Percentiles rank a stretch among this genome's conserved stretches.
Evolutionary conservation across 192 early-diverging fungal species (phyloP).

Genomic region (Geranomyces variabilis): DNA sequence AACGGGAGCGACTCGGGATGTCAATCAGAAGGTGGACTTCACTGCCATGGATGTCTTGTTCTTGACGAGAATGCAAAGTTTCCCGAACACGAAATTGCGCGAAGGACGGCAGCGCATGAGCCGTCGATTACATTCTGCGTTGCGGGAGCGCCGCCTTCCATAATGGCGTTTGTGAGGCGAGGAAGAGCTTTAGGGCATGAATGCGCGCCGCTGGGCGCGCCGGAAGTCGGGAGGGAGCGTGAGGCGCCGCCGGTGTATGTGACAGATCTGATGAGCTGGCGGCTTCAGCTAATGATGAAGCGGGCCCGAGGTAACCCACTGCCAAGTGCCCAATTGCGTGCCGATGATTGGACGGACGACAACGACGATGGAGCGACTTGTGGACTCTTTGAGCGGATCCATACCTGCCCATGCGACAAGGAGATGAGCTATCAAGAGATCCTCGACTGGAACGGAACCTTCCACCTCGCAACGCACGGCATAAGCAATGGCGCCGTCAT

Average conservation of each 20-base stretch:
- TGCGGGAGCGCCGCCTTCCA: constrained; percentile 13
- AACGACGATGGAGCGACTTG: neutral
- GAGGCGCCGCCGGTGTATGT: constrained; percentile 1
- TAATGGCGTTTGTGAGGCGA: constrained; percentile 12
- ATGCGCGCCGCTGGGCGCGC: constrained; percentile 12
- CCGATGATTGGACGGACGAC: neutral
- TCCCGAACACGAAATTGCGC: constrained; percentile 4
- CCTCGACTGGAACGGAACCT: constrained; percentile 21
- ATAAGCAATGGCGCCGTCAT: constrained; percentile 14
- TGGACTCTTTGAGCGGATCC: neutral
- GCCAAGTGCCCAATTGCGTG: neutral
- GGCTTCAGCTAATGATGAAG: neutral
- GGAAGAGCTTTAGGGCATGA: constrained; percentile 14
- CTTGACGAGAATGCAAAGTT: constrained; percentile 18
- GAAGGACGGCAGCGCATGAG: neutral
- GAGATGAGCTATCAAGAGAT: constrained; percentile 30
- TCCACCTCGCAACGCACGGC: constrained; percentile 3
- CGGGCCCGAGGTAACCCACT: too few species aligned
- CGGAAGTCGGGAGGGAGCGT: neutral
- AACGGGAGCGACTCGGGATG: constrained; percentile 16
- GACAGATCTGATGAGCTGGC: constrained; percentile 19
- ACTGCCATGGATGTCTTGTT: constrained; percentile 12
- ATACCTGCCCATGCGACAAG: constrained; percentile 6
- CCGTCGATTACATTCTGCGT: neutral
- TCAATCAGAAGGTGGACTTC: neutral